phyloP scores from a whole-genome alignment of 83 land plant species.

The Larix sibirica region DNA sequence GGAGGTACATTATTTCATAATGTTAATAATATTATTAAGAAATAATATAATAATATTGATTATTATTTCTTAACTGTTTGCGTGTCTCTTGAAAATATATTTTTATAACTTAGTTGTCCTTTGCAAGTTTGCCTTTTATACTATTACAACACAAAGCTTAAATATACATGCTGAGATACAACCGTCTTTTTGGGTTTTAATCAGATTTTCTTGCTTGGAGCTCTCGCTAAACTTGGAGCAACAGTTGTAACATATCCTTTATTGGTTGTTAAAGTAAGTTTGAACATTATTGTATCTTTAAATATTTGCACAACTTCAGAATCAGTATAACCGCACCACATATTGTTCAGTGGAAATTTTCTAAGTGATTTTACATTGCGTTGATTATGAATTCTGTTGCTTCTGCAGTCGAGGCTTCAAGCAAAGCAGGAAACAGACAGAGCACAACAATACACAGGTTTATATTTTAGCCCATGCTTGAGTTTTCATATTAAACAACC shows the following conservation, averaged over 20 bases:
- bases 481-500: neutral
- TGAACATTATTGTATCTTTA: neutral
- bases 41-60: too few species aligned
- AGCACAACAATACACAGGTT: constrained; percentile 64
- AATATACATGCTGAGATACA: neutral
- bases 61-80: neutral
- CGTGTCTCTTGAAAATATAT: neutral
- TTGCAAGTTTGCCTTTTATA: neutral
- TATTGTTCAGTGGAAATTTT: neutral
- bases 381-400: neutral
- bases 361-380: neutral
- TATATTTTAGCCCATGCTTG: neutral
- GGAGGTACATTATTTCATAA: constrained; percentile 46
- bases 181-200: neutral
- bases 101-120: neutral
- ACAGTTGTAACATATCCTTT: constrained; percentile 92
- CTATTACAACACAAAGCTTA: neutral
- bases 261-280: constrained; percentile 83
- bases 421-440: constrained; percentile 60
- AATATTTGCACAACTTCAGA: neutral
- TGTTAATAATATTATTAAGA: neutral
- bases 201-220: constrained; percentile 91
- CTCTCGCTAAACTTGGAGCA: constrained; percentile 95
- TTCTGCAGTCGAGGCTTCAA: constrained; percentile 87
- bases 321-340: neutral